A percentile compares a stretch with the other conserved stretches of the same genome.
Conservation (phyloP, 2,329 filamentous ascomycete species). For the Eutypa lata region DNA sequence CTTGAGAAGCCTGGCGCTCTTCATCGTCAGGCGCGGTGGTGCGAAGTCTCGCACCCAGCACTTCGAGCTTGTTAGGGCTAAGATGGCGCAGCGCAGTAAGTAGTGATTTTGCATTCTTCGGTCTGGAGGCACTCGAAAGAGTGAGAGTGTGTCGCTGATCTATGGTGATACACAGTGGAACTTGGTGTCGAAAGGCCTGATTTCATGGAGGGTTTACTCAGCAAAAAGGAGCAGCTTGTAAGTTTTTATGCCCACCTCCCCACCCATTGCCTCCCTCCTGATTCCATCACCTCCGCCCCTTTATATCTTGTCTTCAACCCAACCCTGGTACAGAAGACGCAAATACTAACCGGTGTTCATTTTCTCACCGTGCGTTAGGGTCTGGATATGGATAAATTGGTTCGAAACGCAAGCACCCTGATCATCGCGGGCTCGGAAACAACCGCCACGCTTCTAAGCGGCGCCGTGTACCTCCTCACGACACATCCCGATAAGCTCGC, state of each 20-base stretch:
- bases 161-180: constrained; percentile 10
- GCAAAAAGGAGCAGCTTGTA: constrained; percentile 22
- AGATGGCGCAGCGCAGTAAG: constrained; percentile 21
- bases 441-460: constrained; percentile 42
- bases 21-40: constrained; percentile 6
- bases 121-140: too few species aligned
- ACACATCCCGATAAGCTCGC: constrained; percentile 30
- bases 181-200: constrained; percentile 27
- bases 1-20: constrained; percentile 11
- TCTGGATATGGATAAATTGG: constrained; percentile 18
- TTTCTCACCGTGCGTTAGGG: constrained; percentile 1
- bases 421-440: constrained; percentile 50
- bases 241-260: too few species aligned
- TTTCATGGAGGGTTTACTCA: constrained; percentile 29
- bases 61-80: constrained; percentile 16
- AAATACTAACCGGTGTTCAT: too few species aligned
- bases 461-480: constrained; percentile 37
- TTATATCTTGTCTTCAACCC: too few species aligned
- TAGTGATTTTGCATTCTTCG: background rate
- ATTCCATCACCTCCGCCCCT: background rate
- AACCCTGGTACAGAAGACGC: too few species aligned
- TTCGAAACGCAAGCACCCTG: constrained; percentile 25
- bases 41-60: constrained; percentile 13
- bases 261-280: too few species aligned
- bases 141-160: too few species aligned